Evolutionary conservation across 805 yeast genomes (phyloP).

Genomic region (Zygosaccharomyces bailii): DNA sequence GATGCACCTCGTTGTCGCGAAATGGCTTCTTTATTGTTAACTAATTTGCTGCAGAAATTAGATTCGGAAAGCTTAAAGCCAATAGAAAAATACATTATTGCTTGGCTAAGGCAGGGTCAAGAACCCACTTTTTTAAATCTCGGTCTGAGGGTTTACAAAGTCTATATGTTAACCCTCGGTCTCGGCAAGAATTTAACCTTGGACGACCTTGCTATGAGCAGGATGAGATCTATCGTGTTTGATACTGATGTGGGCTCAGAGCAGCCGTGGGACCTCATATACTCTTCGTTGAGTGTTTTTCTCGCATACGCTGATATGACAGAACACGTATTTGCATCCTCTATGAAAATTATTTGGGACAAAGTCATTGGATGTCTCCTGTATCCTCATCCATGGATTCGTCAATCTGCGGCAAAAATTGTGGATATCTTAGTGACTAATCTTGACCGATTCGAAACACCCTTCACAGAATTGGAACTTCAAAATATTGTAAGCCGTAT

Average conservation of each 20-base stretch:
- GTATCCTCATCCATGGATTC: slow-evolving; percentile 91
- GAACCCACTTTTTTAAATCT: slow-evolving; percentile 59
- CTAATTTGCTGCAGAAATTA: slow-evolving; percentile 51
- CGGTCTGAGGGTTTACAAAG: slow-evolving; percentile 68
- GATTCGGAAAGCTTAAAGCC: slow-evolving; percentile 35
- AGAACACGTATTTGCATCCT: slow-evolving; percentile 30
- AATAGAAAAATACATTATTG: slow-evolving; percentile 39
- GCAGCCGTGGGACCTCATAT: slow-evolving; percentile 74
- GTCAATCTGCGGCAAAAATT: slow-evolving; percentile 62
- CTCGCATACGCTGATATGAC: slow-evolving; percentile 41
- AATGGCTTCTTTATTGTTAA: slow-evolving; percentile 65
- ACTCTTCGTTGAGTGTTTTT: slow-evolving; percentile 57
- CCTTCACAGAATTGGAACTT: slow-evolving; percentile 46
- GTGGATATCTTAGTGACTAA: slow-evolving; percentile 50
- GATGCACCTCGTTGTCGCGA: slow-evolving; percentile 77
- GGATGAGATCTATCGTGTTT: slow-evolving; percentile 36
- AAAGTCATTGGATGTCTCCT: slow-evolving; percentile 53
- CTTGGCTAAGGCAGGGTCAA: slow-evolving; percentile 62
- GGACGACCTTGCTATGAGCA: slow-evolving; percentile 41
- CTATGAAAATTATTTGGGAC: slow-evolving; percentile 47
- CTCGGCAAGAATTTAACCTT: slow-evolving; percentile 38
- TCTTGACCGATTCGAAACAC: slow-evolving; percentile 29
- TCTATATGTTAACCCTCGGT: slow-evolving; percentile 52
- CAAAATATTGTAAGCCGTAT: slow-evolving; percentile 65
- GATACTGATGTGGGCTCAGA: slow-evolving; percentile 42